Evolutionary conservation across 768 basidiomycete genomes (phyloP).

Genomic region (Antrodiella citrinella): DNA sequence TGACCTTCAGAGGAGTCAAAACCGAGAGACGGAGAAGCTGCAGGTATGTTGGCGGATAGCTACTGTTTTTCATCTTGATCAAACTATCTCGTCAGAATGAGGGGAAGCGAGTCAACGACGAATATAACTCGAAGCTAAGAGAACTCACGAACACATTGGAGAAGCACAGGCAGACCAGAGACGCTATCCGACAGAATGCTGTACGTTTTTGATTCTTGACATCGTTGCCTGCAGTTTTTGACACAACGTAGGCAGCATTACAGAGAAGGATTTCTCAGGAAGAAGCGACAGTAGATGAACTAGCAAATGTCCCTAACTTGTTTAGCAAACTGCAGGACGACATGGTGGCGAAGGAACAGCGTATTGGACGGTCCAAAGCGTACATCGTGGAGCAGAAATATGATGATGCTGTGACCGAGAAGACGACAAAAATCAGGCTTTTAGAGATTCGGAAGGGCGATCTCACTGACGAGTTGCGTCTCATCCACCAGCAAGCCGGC

Average conservation of each 20-base stretch:
- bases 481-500: conserved; percentile 72
- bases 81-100: conserved; percentile 38
- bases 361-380: conserved; percentile 50
- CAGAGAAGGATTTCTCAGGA: conserved; percentile 42
- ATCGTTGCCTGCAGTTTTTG: no score
- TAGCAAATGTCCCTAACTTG: conserved; percentile 45
- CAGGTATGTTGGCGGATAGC: conserved; percentile 38
- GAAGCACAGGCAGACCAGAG: conserved; percentile 44
- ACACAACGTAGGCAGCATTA: conserved; percentile 19
- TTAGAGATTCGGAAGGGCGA: conserved; percentile 65
- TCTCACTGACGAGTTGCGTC: conserved; percentile 62
- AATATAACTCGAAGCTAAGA: conserved; percentile 53
- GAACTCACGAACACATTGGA: conserved; percentile 49
- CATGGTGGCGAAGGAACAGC: conserved; percentile 59
- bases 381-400: conserved; percentile 56
- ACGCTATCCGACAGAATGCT: conserved; percentile 21
- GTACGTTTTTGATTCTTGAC: no score
- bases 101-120: conserved; percentile 48
- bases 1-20: conserved; percentile 56
- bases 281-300: conserved; percentile 49
- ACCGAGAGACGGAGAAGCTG: conserved; percentile 54
- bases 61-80: not conserved
- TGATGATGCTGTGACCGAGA: conserved; percentile 54
- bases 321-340: conserved; percentile 49
- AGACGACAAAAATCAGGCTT: conserved; percentile 39